Evolutionary conservation across 139 green algal species (phyloP).

Genomic region (Chlamydomonas applanata): DNA sequence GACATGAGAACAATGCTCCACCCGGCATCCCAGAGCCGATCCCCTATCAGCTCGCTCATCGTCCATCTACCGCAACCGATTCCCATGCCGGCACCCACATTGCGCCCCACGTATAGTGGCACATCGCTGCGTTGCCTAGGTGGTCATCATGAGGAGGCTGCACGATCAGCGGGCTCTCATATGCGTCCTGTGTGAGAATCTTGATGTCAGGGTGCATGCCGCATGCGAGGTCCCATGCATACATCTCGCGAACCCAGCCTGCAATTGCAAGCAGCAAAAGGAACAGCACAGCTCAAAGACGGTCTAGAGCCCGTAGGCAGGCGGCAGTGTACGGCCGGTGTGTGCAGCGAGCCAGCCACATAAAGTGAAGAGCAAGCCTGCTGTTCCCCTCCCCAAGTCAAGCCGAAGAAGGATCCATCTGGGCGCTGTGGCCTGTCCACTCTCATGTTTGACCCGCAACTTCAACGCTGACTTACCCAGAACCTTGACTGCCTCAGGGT

Average conservation of each 20-base stretch:
- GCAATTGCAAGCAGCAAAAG: neutral
- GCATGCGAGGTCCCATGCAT: constrained; percentile 67
- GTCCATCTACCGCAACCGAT: no score
- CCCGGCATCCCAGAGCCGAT: no score
- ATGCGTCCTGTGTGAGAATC: constrained; percentile 34
- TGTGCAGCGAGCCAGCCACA: no score
- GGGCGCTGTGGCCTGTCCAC: neutral
- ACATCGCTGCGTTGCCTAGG: constrained; percentile 69
- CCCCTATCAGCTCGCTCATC: no score
- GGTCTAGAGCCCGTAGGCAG: no score
- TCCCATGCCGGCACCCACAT: constrained; percentile 14
- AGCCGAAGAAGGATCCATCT: no score
- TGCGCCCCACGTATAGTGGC: constrained; percentile 88
- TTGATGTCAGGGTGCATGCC: constrained; percentile 41
- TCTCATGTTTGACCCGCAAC: neutral
- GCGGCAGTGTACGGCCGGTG: no score
- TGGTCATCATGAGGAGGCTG: constrained; percentile 57
- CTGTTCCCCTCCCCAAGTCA: no score
- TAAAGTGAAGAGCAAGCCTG: no score
- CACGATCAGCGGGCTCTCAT: constrained; percentile 60
- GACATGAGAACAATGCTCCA: no score
- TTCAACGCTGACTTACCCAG: constrained; percentile 53
- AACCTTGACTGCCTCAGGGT: constrained; percentile 71
- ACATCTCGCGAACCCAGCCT: constrained; percentile 91
- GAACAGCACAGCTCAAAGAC: neutral